phyloP scores from a whole-genome alignment of 2,329 filamentous ascomycete species.

The Verticillium albo-atrum region DNA sequence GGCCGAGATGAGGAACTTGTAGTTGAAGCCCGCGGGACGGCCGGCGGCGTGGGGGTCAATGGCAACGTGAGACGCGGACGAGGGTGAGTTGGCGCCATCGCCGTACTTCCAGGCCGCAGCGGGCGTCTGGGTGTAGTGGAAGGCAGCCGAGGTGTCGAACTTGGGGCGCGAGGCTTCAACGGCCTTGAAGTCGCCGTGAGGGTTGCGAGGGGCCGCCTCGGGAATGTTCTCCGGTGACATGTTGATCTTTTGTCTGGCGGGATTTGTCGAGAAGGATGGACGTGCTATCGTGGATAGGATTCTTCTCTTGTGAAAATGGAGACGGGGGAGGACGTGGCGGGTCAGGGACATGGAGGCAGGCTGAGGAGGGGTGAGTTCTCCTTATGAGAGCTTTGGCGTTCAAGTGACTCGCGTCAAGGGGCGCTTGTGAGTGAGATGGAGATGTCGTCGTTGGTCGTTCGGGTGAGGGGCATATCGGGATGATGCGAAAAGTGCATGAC shows the following conservation, averaged over 20 bases:
- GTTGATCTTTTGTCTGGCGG: background rate
- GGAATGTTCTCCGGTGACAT: background rate
- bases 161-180: constrained; percentile 63
- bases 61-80: constrained; percentile 50
- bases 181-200: constrained; percentile 70
- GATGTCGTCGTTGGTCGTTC: background rate
- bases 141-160: constrained; percentile 45
- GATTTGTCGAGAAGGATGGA: background rate
- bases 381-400: background rate
- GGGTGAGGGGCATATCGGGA: background rate
- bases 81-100: constrained; percentile 52
- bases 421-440: background rate
- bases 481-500: background rate
- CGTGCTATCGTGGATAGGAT: background rate
- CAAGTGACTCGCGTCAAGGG: background rate
- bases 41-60: constrained; percentile 78
- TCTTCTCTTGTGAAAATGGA: background rate
- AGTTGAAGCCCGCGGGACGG: constrained; percentile 68
- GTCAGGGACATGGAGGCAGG: background rate
- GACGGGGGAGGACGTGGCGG: background rate
- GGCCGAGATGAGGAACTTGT: constrained; percentile 84
- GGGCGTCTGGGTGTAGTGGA: constrained; percentile 59
- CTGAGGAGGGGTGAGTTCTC: background rate
- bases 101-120: constrained; percentile 63
- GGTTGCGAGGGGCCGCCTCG: constrained; percentile 49